phyloP scores from a whole-genome alignment of 805 yeast species.

The Spathaspora arborariae region DNA sequence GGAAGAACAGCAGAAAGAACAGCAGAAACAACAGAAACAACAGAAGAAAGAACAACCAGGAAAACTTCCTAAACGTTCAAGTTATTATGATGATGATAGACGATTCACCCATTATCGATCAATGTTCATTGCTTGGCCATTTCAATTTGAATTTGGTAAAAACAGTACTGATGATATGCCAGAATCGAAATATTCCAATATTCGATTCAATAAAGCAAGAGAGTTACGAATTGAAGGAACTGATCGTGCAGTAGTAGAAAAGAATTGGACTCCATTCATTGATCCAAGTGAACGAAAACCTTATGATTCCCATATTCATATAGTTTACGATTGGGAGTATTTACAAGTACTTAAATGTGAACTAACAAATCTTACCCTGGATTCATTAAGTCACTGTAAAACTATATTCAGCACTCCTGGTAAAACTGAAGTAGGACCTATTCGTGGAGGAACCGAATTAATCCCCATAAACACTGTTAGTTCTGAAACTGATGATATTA shows the following conservation, averaged over 20 bases:
- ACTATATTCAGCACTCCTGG: conserved; percentile 1
- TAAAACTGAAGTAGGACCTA: conserved; percentile 23
- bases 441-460: conserved; percentile 36
- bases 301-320: conserved; percentile 23
- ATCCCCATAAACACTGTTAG: conserved; percentile 16
- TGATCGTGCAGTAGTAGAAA: conserved; percentile 12
- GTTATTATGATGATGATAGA: background rate
- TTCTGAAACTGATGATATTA: conserved; percentile 8
- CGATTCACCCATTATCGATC: conserved; percentile 14
- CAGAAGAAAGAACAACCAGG: too few species aligned
- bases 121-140: conserved; percentile 30
- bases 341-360: conserved; percentile 17
- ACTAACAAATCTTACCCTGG: conserved; percentile 11
- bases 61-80: background rate
- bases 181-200: conserved; percentile 11
- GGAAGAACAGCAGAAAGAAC: too few species aligned
- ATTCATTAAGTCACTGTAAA: conserved; percentile 4
- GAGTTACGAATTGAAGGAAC: conserved; percentile 17
- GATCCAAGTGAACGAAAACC: conserved; percentile 20
- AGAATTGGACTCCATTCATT: conserved; percentile 40
- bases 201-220: conserved; percentile 14
- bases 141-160: conserved; percentile 29
- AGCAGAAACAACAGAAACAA: too few species aligned
- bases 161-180: conserved; percentile 17
- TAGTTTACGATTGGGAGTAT: conserved; percentile 16